These are phyloP conservation scores for Echeveria elegans DNA, from an alignment of 164 flowering plant species.

Conservation along the genomic window DNA sequence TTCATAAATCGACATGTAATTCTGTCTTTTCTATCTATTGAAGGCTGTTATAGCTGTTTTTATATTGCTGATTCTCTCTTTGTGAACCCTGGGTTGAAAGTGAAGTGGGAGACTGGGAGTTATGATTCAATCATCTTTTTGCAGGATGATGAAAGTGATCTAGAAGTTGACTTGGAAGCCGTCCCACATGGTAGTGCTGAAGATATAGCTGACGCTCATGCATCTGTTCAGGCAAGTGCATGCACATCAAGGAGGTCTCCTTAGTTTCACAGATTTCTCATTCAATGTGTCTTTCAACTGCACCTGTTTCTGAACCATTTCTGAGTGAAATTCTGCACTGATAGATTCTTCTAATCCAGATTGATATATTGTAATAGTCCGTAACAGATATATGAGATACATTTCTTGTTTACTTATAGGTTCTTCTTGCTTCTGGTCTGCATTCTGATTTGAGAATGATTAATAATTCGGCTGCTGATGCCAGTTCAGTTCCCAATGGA, in stretches of 20 bases:
- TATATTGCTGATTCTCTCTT: too few relatives aligned
- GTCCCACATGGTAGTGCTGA: slow-evolving; percentile 51
- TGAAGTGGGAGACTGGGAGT: too few relatives aligned
- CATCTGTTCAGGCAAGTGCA: slow-evolving; percentile 63
- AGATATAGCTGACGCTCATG: slow-evolving; percentile 63
- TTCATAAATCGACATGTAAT: too few relatives aligned
- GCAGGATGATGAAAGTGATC: slow-evolving; percentile 96
- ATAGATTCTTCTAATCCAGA: not conserved
- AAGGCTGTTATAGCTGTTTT: too few relatives aligned
- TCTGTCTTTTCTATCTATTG: too few relatives aligned
- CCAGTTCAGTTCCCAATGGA: not conserved
- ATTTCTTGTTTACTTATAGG: not conserved
- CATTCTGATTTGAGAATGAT: not conserved
- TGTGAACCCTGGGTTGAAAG: too few relatives aligned
- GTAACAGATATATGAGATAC: not conserved
- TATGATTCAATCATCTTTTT: not conserved
- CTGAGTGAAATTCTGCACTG: not conserved
- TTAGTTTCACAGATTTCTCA: not conserved
- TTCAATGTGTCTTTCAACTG: not conserved
- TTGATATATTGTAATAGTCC: not conserved
- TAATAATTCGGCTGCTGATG: not conserved
- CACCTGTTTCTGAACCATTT: not conserved
- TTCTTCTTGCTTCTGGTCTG: not conserved
- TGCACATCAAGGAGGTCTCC: not conserved
- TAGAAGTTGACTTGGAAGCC: slow-evolving; percentile 74